Base-by-base conservation (phyloP, 2,329 filamentous ascomycete genomes). In the Phialocephala subalpina region DNA sequence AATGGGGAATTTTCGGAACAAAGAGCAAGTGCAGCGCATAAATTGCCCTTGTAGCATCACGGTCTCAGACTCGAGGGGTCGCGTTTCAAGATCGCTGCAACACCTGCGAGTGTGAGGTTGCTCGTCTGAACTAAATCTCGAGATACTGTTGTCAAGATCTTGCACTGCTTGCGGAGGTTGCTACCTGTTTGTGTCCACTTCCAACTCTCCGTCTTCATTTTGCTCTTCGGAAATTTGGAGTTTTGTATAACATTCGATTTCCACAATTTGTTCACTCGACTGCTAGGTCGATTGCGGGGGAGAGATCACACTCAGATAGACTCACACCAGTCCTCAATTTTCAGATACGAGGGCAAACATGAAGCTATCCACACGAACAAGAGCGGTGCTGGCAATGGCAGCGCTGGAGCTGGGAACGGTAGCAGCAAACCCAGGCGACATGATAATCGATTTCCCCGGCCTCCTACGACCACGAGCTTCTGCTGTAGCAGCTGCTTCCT, bases 401-500 rank as follows among this genome's bases (percentile, higher is more conserved):
- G 38, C 38, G 12, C 12, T 49, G 9, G 45, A 12, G 38, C 45
- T 49, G 38, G 29, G 20, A 29, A 36, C 35, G n/a, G 22, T 38
- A 33, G 27, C 58, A 14, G 62, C 62, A 12, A 58, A 29, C 9
- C 29, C 29, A 38, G 53, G 42, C 38, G 62, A 67, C 22, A 60
- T 67, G 25, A 25, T 55, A 22, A 64, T 67, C n/a, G 58, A 52
- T 38, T 67, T 67, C 58, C 65, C 65, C 27, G 61, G 55, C 14
- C 60, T 64, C 45, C 20, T 67, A 22, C 33, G 62, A 27, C 71
- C 70, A 62, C 78, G 73, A 67, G 12, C 77, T 65, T 29, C 25
- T 29, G 49, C 49, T 3, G 49, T 53, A 16, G 25, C 49, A 2
- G 27, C 22, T 1, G 22, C 49, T 4, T 38, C 14, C 36, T 20